A percentile compares a stretch with the other conserved stretches of the same genome.
Evolutionary conservation across 1,139 yeast genomes (phyloP).

Genomic region (Yamadazyma oceani): DNA sequence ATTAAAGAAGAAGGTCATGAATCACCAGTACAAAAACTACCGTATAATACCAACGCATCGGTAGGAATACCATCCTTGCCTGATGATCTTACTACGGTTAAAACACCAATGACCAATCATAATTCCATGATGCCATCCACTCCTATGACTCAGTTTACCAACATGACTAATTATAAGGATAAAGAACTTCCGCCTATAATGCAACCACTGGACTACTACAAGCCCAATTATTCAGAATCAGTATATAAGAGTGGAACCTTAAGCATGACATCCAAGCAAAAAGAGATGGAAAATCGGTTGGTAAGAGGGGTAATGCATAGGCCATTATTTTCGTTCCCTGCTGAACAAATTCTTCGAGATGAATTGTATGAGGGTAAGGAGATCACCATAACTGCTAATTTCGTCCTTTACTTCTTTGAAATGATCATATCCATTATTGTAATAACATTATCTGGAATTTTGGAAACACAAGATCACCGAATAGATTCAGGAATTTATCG

Average conservation of each 20-base stretch:
- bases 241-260: slow-evolving; percentile 9
- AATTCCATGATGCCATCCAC: slow-evolving; percentile 14
- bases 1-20: slow-evolving; percentile 8
- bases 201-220: slow-evolving; percentile 17
- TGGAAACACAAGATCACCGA: slow-evolving; percentile 25
- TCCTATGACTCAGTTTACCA: slow-evolving; percentile 7
- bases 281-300: slow-evolving; percentile 30
- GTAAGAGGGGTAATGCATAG: slow-evolving; percentile 38
- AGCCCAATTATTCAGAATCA: slow-evolving; percentile 6
- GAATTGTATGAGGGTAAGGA: slow-evolving; percentile 19
- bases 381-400: slow-evolving; percentile 29
- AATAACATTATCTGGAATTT: slow-evolving; percentile 30
- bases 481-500: slow-evolving; percentile 30
- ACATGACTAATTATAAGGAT: slow-evolving; percentile 9
- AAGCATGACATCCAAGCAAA: slow-evolving; percentile 26
- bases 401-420: slow-evolving; percentile 37
- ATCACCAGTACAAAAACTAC: neutral
- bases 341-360: slow-evolving; percentile 14
- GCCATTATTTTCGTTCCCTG: slow-evolving; percentile 25
- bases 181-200: slow-evolving; percentile 24
- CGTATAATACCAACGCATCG: slow-evolving; percentile 11
- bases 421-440: slow-evolving; percentile 33
- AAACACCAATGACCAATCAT: slow-evolving; percentile 15
- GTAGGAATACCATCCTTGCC: slow-evolving; percentile 14
- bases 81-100: slow-evolving; percentile 9